Conservation (phyloP, 73 alveolate genomes). For the Paramecium tetraurelia region DNA sequence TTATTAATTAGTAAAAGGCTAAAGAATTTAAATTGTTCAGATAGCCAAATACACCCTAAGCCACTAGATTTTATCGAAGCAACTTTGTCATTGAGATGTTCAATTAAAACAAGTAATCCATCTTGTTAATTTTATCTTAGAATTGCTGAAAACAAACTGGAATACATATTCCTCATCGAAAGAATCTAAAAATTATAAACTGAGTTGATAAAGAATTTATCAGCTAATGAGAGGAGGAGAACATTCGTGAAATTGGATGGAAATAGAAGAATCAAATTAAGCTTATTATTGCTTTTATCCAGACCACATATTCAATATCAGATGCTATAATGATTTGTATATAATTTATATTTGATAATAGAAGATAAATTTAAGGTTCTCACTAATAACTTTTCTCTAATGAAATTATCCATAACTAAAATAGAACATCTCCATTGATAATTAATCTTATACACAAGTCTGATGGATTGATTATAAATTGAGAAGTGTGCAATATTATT, state of each 20-base stretch:
- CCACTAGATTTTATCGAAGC: background rate
- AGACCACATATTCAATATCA: background rate
- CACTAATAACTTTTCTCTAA: background rate
- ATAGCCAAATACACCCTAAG: background rate
- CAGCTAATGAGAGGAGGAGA: background rate
- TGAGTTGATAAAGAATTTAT: background rate
- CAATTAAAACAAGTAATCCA: background rate
- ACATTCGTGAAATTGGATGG: background rate
- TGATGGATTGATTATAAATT: no score
- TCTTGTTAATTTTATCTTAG: background rate
- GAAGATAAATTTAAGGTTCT: background rate
- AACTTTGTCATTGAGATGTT: background rate
- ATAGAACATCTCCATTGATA: no score
- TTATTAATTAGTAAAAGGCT: background rate
- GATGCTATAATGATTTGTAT: background rate
- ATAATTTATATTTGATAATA: constrained; percentile 7
- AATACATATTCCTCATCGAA: background rate
- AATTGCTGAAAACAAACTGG: background rate
- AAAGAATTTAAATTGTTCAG: background rate
- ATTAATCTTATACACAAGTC: no score
- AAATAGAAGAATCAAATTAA: background rate
- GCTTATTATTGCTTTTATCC: background rate
- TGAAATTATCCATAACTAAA: background rate
- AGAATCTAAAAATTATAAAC: background rate
- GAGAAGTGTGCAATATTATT: no score